Evolutionary conservation across 208 protist genomes (phyloP).

Genomic region (Trypanosoma platydactyli): DNA sequence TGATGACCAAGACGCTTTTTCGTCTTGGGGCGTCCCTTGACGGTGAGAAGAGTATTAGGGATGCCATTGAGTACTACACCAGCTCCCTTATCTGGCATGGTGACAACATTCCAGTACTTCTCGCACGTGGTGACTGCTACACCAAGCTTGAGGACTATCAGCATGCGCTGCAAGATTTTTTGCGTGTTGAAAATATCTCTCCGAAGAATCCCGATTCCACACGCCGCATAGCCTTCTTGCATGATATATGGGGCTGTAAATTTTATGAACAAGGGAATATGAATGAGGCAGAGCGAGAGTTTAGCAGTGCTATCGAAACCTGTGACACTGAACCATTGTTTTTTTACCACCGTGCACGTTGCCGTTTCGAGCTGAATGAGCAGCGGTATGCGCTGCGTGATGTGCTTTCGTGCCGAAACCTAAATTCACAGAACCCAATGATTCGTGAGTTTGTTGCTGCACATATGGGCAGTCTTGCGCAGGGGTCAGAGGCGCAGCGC

Average conservation of each 20-base stretch:
- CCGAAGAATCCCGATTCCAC: conserved; percentile 52
- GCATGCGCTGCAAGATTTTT: conserved; percentile 73
- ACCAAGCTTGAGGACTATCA: conserved; percentile 77
- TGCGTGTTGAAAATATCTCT: conserved; percentile 53
- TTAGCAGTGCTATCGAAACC: conserved; percentile 82
- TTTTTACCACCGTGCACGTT: conserved; percentile 83
- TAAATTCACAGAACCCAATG: conserved; percentile 55
- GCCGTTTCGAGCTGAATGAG: conserved; percentile 78
- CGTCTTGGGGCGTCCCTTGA: conserved; percentile 54
- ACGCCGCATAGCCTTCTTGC: conserved; percentile 70
- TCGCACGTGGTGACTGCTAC: conserved; percentile 88
- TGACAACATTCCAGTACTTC: conserved; percentile 81
- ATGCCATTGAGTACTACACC: conserved; percentile 85
- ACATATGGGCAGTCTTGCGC: conserved; percentile 51
- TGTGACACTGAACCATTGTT: conserved; percentile 69
- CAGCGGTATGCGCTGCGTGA: conserved; percentile 79
- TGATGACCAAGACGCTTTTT: conserved; percentile 85
- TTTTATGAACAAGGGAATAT: conserved; percentile 52
- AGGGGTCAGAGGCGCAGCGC: background rate
- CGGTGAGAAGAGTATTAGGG: conserved; percentile 48
- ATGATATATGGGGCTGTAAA: conserved; percentile 81
- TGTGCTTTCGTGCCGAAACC: conserved; percentile 79
- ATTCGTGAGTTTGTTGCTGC: conserved; percentile 78
- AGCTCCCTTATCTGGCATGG: conserved; percentile 84
- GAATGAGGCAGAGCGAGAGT: conserved; percentile 73